A percentile compares a stretch with the other conserved stretches of the same genome.
phyloP scores from a whole-genome alignment of 1,284 basidiomycete species.

The Moesziomyces antarcticus region DNA sequence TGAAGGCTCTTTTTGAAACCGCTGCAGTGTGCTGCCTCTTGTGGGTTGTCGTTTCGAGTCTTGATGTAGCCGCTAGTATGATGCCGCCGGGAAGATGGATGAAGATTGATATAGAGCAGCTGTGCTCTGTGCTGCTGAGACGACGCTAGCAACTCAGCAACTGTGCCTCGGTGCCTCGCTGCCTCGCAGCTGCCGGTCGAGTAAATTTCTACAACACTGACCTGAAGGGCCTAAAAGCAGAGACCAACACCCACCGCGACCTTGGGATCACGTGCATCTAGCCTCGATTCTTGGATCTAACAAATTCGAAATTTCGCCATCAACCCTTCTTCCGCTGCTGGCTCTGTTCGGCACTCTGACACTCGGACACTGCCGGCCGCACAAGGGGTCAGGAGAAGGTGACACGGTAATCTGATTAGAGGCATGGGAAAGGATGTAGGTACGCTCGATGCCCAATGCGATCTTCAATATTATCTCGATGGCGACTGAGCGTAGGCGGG shows the following conservation, averaged over 20 bases:
- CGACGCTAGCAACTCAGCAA: not conserved
- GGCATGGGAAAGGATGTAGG: no score
- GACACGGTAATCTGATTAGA: not conserved
- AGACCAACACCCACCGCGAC: slow-evolving; percentile 45
- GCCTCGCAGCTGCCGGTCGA: slow-evolving; percentile 23
- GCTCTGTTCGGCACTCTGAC: not conserved
- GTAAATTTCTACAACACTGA: slow-evolving; percentile 29
- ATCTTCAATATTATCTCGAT: not conserved
- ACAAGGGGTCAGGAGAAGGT: not conserved
- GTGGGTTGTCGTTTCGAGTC: not conserved
- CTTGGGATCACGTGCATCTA: slow-evolving; percentile 19
- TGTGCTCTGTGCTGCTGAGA: not conserved
- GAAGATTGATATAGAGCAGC: no score
- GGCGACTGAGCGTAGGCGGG: slow-evolving; percentile 2
- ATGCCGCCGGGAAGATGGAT: no score
- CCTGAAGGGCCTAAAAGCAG: not conserved
- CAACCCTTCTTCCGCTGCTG: no score
- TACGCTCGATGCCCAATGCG: no score
- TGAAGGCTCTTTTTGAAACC: no score
- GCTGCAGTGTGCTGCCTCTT: not conserved
- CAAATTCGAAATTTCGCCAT: not conserved
- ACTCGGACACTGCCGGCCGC: not conserved
- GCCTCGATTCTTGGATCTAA: not conserved
- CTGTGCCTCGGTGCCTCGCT: slow-evolving; percentile 3
- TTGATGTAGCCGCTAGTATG: no score